Conservation (phyloP, 805 yeast genomes). For the Suhomyces canberraensis region DNA sequence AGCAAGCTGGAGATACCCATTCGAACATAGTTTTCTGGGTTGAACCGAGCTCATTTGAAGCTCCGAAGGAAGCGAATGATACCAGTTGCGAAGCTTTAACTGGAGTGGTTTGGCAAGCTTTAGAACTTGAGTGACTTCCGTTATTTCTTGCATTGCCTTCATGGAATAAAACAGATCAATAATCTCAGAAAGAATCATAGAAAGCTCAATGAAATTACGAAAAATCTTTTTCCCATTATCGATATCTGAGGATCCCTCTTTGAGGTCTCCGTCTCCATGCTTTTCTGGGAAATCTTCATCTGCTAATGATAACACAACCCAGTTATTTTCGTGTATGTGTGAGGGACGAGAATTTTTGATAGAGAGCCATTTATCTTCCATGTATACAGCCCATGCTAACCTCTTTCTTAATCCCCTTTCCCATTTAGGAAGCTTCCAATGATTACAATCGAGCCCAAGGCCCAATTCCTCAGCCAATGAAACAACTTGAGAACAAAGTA, state of each 20-base stretch:
- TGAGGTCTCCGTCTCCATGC: slow-evolving; percentile 49
- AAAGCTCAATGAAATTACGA: slow-evolving; percentile 61
- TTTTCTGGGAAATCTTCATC: slow-evolving; percentile 80
- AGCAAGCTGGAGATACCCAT: slow-evolving; percentile 76
- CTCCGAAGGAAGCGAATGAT: slow-evolving; percentile 63
- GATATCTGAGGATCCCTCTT: slow-evolving; percentile 64
- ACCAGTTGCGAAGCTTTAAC: slow-evolving; percentile 68
- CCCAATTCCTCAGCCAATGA: slow-evolving; percentile 90
- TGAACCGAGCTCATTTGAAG: slow-evolving; percentile 60
- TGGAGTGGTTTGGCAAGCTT: slow-evolving; percentile 80
- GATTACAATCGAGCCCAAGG: slow-evolving; percentile 82
- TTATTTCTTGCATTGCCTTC: slow-evolving; percentile 54
- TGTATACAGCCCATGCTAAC: slow-evolving; percentile 92
- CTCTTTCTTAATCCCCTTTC: slow-evolving; percentile 85
- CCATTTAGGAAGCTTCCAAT: slow-evolving; percentile 94
- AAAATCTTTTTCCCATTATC: slow-evolving; percentile 69
- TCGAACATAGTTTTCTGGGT: slow-evolving; percentile 63
- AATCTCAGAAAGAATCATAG: slow-evolving; percentile 69
- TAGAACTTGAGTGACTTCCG: slow-evolving; percentile 64
- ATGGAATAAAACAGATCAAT: slow-evolving; percentile 70
- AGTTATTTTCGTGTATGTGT: slow-evolving; percentile 68
- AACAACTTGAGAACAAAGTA: slow-evolving; percentile 79
- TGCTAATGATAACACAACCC: slow-evolving; percentile 70
- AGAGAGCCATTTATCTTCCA: slow-evolving; percentile 90
- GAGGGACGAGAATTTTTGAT: slow-evolving; percentile 82